Conservation (phyloP, 202 grass and related monocot genomes). For the Eragrostis tef region DNA sequence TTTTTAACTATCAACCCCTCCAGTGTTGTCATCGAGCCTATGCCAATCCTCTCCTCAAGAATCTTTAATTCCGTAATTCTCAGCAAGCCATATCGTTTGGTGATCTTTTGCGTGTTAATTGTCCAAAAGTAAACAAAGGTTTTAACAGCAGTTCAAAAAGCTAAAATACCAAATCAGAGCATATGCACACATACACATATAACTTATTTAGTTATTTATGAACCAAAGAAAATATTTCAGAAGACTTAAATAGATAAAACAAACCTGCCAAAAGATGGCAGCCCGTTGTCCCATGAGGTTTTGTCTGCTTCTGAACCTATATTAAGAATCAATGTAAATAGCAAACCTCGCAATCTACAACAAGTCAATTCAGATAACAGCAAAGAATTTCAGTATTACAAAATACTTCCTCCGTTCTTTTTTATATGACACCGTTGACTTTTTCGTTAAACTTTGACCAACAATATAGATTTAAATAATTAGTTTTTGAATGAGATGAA, state of each 20-base stretch:
- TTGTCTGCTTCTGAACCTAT: conserved; percentile 65
- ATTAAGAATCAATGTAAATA: conserved; percentile 46
- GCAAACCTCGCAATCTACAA: conserved; percentile 25
- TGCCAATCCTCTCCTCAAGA: background rate
- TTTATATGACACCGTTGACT: too few relatives aligned
- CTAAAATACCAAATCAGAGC: background rate
- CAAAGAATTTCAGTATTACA: conserved; percentile 8
- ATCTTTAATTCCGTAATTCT: background rate
- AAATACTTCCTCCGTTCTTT: background rate
- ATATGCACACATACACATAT: background rate
- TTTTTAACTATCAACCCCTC: background rate
- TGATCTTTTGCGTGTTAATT: background rate
- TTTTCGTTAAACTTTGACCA: too few relatives aligned
- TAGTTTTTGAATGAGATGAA: too few relatives aligned
- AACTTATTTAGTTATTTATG: too few relatives aligned
- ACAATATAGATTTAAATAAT: too few relatives aligned
- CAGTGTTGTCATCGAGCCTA: background rate
- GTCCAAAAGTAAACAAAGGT: background rate
- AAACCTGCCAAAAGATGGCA: conserved; percentile 87
- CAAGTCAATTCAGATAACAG: conserved; percentile 14
- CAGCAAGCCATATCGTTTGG: background rate
- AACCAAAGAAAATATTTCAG: conserved; percentile 12
- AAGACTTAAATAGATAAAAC: conserved; percentile 29
- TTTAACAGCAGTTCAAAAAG: too few relatives aligned
- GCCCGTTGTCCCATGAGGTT: conserved; percentile 67